Conservation (phyloP, 176 grass and related monocot genomes). For the Rhynchospora breviuscula region DNA sequence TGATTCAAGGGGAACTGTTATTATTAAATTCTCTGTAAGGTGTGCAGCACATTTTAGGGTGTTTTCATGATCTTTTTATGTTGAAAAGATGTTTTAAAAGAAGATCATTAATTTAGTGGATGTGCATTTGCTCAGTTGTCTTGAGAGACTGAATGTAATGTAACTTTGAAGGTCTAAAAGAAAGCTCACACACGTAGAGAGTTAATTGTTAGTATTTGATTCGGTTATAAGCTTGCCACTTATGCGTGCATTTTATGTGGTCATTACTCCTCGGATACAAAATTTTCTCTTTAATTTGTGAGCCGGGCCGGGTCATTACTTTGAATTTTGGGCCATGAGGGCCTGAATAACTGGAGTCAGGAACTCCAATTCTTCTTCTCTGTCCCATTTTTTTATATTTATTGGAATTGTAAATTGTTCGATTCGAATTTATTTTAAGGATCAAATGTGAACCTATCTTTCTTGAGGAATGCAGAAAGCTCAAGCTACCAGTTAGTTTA, state of each 20-base stretch:
- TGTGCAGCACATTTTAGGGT: background rate
- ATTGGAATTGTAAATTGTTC: background rate
- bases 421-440: background rate
- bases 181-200: background rate
- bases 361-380: background rate
- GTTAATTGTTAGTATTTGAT: background rate
- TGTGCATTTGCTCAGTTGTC: background rate
- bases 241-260: too few relatives aligned
- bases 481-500: background rate
- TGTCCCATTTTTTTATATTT: background rate
- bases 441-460: background rate
- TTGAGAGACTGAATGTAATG: background rate
- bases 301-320: background rate
- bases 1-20: background rate
- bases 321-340: background rate
- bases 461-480: background rate
- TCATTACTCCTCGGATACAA: background rate
- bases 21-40: background rate
- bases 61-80: background rate
- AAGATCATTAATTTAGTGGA: slow-evolving; percentile 9
- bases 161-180: background rate
- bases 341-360: background rate
- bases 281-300: background rate
- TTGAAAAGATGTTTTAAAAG: background rate
- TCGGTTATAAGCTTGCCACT: too few relatives aligned